These are phyloP conservation scores for Beverwykella pulmonaria DNA, from an alignment of 495 filamentous ascomycete species.

Conservation along the genomic window DNA sequence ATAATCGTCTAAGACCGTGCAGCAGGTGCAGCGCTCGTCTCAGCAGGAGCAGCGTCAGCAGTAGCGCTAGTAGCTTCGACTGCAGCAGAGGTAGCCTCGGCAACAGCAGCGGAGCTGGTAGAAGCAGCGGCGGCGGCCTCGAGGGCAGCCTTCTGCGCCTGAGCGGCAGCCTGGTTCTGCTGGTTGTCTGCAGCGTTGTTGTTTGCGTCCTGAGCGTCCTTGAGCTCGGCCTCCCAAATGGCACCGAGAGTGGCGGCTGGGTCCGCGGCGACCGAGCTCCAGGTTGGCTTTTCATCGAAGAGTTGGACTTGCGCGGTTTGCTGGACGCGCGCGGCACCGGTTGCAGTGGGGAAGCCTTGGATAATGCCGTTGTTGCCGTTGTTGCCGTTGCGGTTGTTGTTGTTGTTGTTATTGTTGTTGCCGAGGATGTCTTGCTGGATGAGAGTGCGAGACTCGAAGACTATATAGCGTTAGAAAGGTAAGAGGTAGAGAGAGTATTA, in stretches of 20 bases:
- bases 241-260: constrained; percentile 27
- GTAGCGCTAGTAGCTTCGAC: background rate
- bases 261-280: constrained; percentile 27
- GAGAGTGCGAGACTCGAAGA: constrained; percentile 21
- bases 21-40: background rate
- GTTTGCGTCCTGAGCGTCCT: constrained; percentile 17
- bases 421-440: constrained; percentile 22
- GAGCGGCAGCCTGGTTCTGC: constrained; percentile 7
- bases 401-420: background rate
- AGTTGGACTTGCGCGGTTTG: constrained; percentile 23
- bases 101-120: background rate
- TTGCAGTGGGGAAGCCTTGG: background rate
- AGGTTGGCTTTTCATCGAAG: constrained; percentile 30
- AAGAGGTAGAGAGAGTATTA: background rate
- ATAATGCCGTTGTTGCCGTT: background rate
- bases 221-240: constrained; percentile 23
- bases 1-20: background rate
- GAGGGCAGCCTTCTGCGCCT: constrained; percentile 8
- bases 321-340: background rate
- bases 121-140: background rate
- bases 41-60: background rate
- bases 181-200: constrained; percentile 17
- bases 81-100: background rate
- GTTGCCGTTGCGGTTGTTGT: background rate
- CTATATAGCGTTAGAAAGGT: constrained; percentile 16